Evolutionary conservation across 768 basidiomycete genomes (phyloP).

Genomic region (Paxillus involutus): DNA sequence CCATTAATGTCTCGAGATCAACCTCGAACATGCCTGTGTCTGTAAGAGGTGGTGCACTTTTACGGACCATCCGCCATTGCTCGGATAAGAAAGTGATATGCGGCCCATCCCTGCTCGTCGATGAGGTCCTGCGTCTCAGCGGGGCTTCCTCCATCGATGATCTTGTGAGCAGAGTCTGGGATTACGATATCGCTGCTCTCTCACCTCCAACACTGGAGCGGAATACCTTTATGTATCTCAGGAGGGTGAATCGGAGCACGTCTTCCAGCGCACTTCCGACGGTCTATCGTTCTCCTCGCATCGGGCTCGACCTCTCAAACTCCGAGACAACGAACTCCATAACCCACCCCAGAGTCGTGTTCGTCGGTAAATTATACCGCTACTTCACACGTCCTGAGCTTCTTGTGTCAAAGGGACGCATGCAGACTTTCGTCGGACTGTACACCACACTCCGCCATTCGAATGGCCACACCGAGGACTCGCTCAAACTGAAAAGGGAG

Average conservation of each 20-base stretch:
- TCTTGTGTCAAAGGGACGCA: conserved; percentile 63
- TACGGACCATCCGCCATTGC: conserved; percentile 60
- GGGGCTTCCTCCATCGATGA: conserved; percentile 47
- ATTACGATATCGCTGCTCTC: conserved; percentile 57
- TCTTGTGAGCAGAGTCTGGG: conserved; percentile 60
- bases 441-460: conserved; percentile 23
- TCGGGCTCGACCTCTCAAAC: conserved; percentile 77
- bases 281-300: conserved; percentile 67
- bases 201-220: conserved; percentile 20
- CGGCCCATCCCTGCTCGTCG: conserved; percentile 78
- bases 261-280: conserved; percentile 13
- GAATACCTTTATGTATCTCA: conserved; percentile 25
- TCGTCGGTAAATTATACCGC: conserved; percentile 60
- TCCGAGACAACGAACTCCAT: conserved; percentile 45
- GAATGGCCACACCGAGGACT: conserved; percentile 16
- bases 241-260: not conserved
- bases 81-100: conserved; percentile 55
- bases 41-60: conserved; percentile 64
- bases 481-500: conserved; percentile 26
- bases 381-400: conserved; percentile 61
- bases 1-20: conserved; percentile 6
- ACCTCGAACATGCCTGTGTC: conserved; percentile 11
- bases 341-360: conserved; percentile 52
- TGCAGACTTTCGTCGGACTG: conserved; percentile 69
- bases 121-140: conserved; percentile 60